A percentile compares a stretch with the other conserved stretches of the same genome.
These are phyloP conservation scores for Fusarium virguliforme DNA, from an alignment of 2,329 filamentous ascomycete genomes.

Conservation along the genomic window DNA sequence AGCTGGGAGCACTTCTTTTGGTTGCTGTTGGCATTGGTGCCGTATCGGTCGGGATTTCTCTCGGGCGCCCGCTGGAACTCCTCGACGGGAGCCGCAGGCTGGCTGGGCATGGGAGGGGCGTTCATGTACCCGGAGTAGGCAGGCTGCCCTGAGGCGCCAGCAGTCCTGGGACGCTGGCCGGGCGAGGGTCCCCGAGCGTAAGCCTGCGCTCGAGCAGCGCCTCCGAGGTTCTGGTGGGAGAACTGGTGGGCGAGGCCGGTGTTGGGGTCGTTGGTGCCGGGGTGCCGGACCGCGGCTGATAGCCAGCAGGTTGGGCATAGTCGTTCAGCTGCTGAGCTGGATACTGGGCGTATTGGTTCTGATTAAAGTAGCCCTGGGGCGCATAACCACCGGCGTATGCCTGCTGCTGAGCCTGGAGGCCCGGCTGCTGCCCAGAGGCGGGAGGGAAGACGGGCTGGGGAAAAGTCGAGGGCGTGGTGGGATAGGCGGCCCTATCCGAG, in stretches of 20 bases:
- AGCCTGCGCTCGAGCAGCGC: slow-evolving; percentile 77
- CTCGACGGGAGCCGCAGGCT: slow-evolving; percentile 72
- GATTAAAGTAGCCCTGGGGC: slow-evolving; percentile 73
- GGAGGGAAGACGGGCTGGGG: slow-evolving; percentile 84
- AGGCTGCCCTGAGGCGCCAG: slow-evolving; percentile 76
- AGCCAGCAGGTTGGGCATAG: slow-evolving; percentile 65
- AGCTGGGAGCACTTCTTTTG: slow-evolving; percentile 79
- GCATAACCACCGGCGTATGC: slow-evolving; percentile 65
- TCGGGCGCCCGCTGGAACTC: slow-evolving; percentile 87
- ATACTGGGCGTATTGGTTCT: slow-evolving; percentile 69
- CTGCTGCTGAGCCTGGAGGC: slow-evolving; percentile 60
- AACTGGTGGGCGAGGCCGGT: slow-evolving; percentile 96
- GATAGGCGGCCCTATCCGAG: slow-evolving; percentile 80
- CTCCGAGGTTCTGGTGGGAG: slow-evolving; percentile 93
- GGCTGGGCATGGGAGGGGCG: slow-evolving; percentile 75
- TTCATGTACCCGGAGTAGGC: slow-evolving; percentile 77
- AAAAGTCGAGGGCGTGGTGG: slow-evolving; percentile 94
- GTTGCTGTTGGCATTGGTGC: slow-evolving; percentile 76
- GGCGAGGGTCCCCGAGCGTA: slow-evolving; percentile 81
- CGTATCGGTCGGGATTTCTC: slow-evolving; percentile 87
- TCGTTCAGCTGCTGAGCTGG: slow-evolving; percentile 58
- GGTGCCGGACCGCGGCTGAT: slow-evolving; percentile 70
- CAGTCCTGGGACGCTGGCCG: slow-evolving; percentile 85
- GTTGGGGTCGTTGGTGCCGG: slow-evolving; percentile 84
- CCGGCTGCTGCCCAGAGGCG: slow-evolving; percentile 44